Conservation (phyloP, 371 early-diverging fungal species). For the Syncephalastrum contaminatum region DNA sequence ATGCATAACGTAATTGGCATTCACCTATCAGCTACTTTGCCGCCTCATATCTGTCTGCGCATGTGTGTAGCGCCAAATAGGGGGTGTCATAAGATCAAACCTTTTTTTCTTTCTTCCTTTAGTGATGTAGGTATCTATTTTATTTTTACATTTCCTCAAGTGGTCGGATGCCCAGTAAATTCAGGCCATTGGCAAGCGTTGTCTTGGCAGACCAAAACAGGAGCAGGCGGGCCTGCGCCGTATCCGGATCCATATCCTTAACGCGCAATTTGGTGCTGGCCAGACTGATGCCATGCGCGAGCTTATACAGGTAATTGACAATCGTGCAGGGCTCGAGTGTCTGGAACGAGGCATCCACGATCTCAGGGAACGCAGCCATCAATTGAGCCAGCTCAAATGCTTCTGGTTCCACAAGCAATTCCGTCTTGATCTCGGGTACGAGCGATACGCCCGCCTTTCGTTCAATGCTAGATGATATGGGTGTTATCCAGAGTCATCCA, state of each 20-base stretch:
- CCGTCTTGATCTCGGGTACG: slow-evolving; percentile 19
- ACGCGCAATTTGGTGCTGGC: slow-evolving; percentile 79
- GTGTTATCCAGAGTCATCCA: neutral
- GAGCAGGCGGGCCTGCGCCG: slow-evolving; percentile 79
- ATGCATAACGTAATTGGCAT: too few relatives aligned
- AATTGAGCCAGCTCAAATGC: slow-evolving; percentile 71
- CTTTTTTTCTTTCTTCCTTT: slow-evolving; percentile 2
- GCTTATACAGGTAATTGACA: slow-evolving; percentile 83
- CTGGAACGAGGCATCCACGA: slow-evolving; percentile 54
- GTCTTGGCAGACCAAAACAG: slow-evolving; percentile 75
- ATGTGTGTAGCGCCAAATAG: too few relatives aligned
- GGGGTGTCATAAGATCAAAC: too few relatives aligned
- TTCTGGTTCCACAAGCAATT: slow-evolving; percentile 66
- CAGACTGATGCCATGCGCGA: slow-evolving; percentile 76
- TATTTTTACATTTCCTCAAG: slow-evolving; percentile 78
- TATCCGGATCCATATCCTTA: slow-evolving; percentile 51
- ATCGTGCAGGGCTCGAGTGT: slow-evolving; percentile 85
- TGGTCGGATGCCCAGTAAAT: slow-evolving; percentile 76
- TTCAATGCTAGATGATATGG: slow-evolving; percentile 33
- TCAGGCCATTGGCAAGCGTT: slow-evolving; percentile 78
- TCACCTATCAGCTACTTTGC: too few relatives aligned
- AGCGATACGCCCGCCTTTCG: slow-evolving; percentile 27
- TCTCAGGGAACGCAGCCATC: slow-evolving; percentile 86
- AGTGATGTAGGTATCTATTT: neutral
- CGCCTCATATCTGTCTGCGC: too few relatives aligned